Conservation (phyloP, 257 asterid species). For the Echites panduratus region DNA sequence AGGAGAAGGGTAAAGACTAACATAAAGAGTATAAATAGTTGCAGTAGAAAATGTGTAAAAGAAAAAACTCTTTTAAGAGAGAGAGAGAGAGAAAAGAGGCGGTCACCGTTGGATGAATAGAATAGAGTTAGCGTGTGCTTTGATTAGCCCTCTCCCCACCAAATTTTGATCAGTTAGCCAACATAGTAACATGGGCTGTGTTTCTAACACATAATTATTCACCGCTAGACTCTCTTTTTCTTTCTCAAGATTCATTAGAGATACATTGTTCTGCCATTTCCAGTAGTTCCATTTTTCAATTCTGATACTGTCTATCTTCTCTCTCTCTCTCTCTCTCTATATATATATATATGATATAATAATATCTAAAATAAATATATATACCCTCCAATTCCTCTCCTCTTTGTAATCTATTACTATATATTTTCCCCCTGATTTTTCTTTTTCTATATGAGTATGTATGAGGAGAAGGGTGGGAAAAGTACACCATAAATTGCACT, state of each 20-base stretch:
- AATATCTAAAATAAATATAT: too few relatives aligned
- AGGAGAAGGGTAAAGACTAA: too few relatives aligned
- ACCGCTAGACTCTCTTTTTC: constrained; percentile 1
- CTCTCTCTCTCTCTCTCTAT: not conserved
- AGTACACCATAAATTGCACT: constrained; percentile 38
- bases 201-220: constrained; percentile 17
- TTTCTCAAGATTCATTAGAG: constrained; percentile 20
- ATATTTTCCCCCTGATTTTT: too few relatives aligned
- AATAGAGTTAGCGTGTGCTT: constrained; percentile 10
- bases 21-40: too few relatives aligned
- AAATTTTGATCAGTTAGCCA: constrained; percentile 38
- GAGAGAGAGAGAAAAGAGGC: not conserved
- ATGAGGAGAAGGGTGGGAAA: not conserved
- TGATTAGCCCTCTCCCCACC: constrained; percentile 36
- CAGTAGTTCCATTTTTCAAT: constrained; percentile 17
- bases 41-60: not conserved
- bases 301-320: too few relatives aligned
- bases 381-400: too few relatives aligned
- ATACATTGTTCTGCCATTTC: constrained; percentile 21
- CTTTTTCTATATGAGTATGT: not conserved
- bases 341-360: too few relatives aligned
- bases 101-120: constrained; percentile 23
- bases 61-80: too few relatives aligned
- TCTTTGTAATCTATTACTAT: too few relatives aligned
- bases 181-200: constrained; percentile 65